Evolutionary conservation across 1,139 yeast species (phyloP), one percentile per base, ranked within the genome.

Genomic region (Blastobotrys malaysiensis): DNA sequence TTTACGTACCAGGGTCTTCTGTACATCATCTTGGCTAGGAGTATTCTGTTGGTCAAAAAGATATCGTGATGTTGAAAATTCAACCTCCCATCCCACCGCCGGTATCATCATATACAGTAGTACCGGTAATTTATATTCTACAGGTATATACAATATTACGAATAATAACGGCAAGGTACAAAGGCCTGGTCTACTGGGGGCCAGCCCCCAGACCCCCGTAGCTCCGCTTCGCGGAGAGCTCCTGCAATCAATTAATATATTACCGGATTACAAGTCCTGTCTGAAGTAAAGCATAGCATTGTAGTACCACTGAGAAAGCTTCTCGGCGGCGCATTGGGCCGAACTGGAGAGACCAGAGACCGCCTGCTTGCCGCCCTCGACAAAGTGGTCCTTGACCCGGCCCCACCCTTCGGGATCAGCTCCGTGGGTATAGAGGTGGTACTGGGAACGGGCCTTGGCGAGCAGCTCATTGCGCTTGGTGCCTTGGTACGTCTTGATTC

Each of bases 1-100:
- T 80, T 81, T 5, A 84, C 81, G 67, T 83, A 84, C 89, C 89
- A 84, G 49, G 89, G 86, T 57, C 76, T 65, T 53, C 74, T 72
- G 46, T 79, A 73, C 81, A 77, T 77, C 49, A 20, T 57, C 24
- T 44, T 44, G 21, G 13, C 9, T 44, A 14, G 14, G n/a, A n/a
- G n/a, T n/a, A n/a, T 20, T 20, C 44, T 16, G 14, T 39, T n/a
- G 16, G 19, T 14, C 5, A 11, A 31, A 31, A 31, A 31, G 39
- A 31, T 31, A 31, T 31, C 39, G 39, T 31, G 39, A 31, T 31
- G 39, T 31, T 31, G 39, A 31, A 31, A 31, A 31, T 31, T 31
- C 16, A 31, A 13, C 39, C 16, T 9, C 9, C 26, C 26, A 9
- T 22, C 9, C 26, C 7, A 5, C 26, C 9, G 5, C 26, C 26